These are phyloP conservation scores for Fusarium drepaniforme DNA, from an alignment of 2,329 filamentous ascomycete species.

Conservation along the genomic window DNA sequence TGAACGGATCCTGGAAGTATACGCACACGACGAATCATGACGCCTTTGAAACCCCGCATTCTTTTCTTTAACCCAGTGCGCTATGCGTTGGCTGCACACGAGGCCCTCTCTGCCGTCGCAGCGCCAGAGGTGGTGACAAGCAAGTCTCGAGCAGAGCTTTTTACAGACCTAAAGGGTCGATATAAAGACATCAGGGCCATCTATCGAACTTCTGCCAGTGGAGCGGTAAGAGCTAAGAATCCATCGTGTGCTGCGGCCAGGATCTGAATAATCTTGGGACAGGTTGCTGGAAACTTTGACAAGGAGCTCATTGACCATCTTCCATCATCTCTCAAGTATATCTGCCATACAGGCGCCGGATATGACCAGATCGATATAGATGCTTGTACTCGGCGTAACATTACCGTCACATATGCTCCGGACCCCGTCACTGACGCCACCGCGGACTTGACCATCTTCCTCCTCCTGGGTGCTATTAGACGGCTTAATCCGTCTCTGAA, in stretches of 20 bases:
- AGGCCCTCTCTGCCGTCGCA: slow-evolving; percentile 23
- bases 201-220: slow-evolving; percentile 42
- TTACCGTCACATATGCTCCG: slow-evolving; percentile 76
- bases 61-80: slow-evolving; percentile 40
- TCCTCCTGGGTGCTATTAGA: slow-evolving; percentile 77
- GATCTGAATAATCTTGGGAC: not conserved
- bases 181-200: slow-evolving; percentile 34
- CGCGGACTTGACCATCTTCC: slow-evolving; percentile 77
- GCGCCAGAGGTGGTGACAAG: slow-evolving; percentile 36
- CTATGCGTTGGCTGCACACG: slow-evolving; percentile 24
- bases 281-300: slow-evolving; percentile 35
- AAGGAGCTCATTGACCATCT: slow-evolving; percentile 26
- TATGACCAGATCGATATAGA: slow-evolving; percentile 79
- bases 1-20: not conserved
- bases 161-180: slow-evolving; percentile 29
- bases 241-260: too few relatives aligned
- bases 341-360: slow-evolving; percentile 61
- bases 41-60: slow-evolving; percentile 29
- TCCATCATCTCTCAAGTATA: slow-evolving; percentile 55
- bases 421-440: slow-evolving; percentile 77
- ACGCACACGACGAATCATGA: not conserved
- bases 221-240: slow-evolving; percentile 11
- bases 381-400: slow-evolving; percentile 64
- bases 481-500: slow-evolving; percentile 72
- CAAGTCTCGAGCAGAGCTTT: slow-evolving; percentile 28